These are phyloP conservation scores for Thermoascus crustaceus DNA, from an alignment of 2,329 filamentous ascomycete genomes.

Conservation along the genomic window DNA sequence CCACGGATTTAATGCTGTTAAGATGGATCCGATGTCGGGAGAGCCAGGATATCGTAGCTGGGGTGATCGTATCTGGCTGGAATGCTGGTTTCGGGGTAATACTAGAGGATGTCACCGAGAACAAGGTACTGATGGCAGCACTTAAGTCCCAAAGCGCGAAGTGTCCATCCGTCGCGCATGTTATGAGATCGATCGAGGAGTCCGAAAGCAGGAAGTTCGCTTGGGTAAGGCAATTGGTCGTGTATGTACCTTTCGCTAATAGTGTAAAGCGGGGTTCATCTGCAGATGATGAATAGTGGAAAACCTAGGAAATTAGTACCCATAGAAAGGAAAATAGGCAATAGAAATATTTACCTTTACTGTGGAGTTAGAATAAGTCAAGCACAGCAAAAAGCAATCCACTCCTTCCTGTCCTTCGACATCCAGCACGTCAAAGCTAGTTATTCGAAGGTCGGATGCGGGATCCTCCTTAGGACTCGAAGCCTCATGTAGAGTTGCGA, in stretches of 20 bases:
- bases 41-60: slow-evolving; percentile 24
- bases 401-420: slow-evolving; percentile 17
- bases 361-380: slow-evolving; percentile 78
- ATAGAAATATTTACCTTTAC: slow-evolving; percentile 44
- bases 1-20: slow-evolving; percentile 62
- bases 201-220: slow-evolving; percentile 30
- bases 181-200: slow-evolving; percentile 43
- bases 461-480: slow-evolving; percentile 41
- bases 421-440: slow-evolving; percentile 59
- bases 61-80: slow-evolving; percentile 14
- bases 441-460: slow-evolving; percentile 66
- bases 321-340: slow-evolving; percentile 1
- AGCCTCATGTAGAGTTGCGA: slow-evolving; percentile 47
- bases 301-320: slow-evolving; percentile 32
- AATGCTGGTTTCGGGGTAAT: slow-evolving; percentile 14
- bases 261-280: slow-evolving; percentile 27
- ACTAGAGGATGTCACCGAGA: slow-evolving; percentile 14
- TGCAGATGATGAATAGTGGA: slow-evolving; percentile 28
- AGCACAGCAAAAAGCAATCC: slow-evolving; percentile 50
- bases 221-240: slow-evolving; percentile 69
- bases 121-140: slow-evolving; percentile 20
- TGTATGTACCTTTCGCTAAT: slow-evolving; percentile 52
- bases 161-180: slow-evolving; percentile 74
- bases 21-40: slow-evolving; percentile 57
- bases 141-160: slow-evolving; percentile 53